Conservation (phyloP, 192 early-diverging fungal species). For the Piromyces sp. region DNA sequence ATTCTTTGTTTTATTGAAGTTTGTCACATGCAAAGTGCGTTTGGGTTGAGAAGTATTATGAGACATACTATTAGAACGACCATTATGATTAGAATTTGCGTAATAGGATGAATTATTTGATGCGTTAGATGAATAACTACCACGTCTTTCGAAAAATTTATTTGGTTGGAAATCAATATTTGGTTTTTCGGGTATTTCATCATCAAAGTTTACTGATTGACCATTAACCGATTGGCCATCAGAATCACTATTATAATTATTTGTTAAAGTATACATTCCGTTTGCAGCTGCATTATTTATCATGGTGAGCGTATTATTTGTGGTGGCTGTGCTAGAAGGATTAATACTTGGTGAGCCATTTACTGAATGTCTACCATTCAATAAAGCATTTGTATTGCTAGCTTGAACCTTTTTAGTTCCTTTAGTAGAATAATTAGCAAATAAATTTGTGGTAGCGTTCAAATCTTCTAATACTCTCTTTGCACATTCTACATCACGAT, state of each 20-base stretch:
- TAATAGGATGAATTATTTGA: neutral
- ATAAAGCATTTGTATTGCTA: neutral
- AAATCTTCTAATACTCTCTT: conserved; percentile 24
- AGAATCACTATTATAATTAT: neutral
- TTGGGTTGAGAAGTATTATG: conserved; percentile 13
- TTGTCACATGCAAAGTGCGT: conserved; percentile 27
- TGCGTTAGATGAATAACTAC: neutral
- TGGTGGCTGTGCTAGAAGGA: neutral
- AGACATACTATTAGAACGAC: neutral
- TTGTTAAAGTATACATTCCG: neutral
- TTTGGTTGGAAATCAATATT: neutral
- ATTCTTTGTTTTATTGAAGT: conserved; percentile 17
- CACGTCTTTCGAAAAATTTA: neutral
- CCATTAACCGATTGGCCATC: neutral
- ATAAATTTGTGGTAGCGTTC: conserved; percentile 26
- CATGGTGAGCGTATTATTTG: neutral
- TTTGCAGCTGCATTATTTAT: neutral
- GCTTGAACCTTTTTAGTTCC: conserved; percentile 14
- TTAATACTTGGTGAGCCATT: neutral
- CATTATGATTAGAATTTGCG: neutral
- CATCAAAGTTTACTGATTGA: neutral
- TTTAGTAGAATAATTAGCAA: conserved; percentile 32
- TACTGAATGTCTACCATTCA: neutral
- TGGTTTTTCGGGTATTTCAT: neutral
- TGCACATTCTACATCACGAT: conserved; percentile 18